Evolutionary conservation across 202 grass and related monocot genomes (phyloP), one percentile per base, ranked within the genome.

Genomic region (Tripidium arundinaceum): DNA sequence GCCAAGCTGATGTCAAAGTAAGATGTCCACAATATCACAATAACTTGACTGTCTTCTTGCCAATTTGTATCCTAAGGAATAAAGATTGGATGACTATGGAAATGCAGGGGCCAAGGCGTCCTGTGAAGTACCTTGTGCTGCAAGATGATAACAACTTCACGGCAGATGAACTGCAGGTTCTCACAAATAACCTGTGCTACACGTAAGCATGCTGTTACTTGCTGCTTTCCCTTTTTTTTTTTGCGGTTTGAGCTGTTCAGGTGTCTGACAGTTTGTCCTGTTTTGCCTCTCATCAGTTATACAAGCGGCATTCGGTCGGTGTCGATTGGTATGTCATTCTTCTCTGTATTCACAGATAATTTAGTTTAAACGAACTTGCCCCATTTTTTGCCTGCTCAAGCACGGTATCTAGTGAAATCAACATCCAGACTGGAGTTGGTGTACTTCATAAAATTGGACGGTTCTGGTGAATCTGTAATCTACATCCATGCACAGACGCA

Each of bases 181-280:
- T 94, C 31, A 86, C 87, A 52, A 81, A 92, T 62, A 92, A 86
- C 57, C 81, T 95, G 21, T 95, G 89, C 59, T 96, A 92, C 80
- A 88, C 76, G 93, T 96, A 88, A 92, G 40, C 28, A 21, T 74
- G 68, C 40, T 79, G 16, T 74, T 68, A n/a, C 67, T 49, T 15
- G 14, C 34, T 68, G 8, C 2, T 8, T 15, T 42, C 14, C 12
- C 45, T 4, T 15, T 2, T 50, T 8, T 8, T 24, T n/a, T 60
- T 8, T 33, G 19, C 61, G 33, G 70, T 36, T 39, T 27, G 18
- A 6, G 41, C 11, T 78, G 8, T 66, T 21, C 8, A 65, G 4
- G 3, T 59, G 22, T 26, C 21, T 59, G 55, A 59, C n/a, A 6
- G 57, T 27, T 38, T 65, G 15, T 19, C 29, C 29, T 34, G 7